Percentiles rank a stretch among this genome's conserved stretches.
Evolutionary conservation across 208 protist species (phyloP).

Genomic region (Trypanosoma cruzi): DNA sequence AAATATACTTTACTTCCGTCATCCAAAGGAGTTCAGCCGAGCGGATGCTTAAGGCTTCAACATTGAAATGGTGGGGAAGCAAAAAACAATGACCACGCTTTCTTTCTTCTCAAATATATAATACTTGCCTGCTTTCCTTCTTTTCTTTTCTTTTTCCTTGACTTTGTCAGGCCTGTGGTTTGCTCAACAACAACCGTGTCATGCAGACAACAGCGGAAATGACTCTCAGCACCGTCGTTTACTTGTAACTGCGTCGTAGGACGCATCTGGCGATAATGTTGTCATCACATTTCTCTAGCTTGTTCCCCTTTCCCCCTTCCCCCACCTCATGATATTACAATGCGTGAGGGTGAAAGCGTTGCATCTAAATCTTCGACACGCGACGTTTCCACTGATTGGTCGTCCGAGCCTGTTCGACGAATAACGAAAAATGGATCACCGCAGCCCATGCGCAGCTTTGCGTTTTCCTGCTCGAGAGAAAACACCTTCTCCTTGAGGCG

Average conservation of each 20-base stretch:
- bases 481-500: constrained; percentile 1
- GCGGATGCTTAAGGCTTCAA: not conserved
- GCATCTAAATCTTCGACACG: not conserved
- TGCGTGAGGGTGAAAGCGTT: not conserved
- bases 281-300: not conserved
- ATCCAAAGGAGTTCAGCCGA: not conserved
- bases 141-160: no score
- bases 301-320: not conserved
- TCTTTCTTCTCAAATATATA: no score
- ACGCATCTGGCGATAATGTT: not conserved
- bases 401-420: not conserved
- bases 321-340: no score
- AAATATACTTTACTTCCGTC: not conserved
- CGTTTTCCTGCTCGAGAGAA: constrained; percentile 6
- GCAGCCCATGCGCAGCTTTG: not conserved
- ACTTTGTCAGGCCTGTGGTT: no score
- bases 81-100: no score
- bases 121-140: no score
- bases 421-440: not conserved
- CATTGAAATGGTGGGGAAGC: not conserved
- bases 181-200: not conserved
- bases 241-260: not conserved
- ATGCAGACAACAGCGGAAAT: not conserved
- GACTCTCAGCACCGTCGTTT: not conserved
- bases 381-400: not conserved